Evolutionary conservation across 2,329 filamentous ascomycete species (phyloP).

Genomic region (Fusarium sp.): DNA sequence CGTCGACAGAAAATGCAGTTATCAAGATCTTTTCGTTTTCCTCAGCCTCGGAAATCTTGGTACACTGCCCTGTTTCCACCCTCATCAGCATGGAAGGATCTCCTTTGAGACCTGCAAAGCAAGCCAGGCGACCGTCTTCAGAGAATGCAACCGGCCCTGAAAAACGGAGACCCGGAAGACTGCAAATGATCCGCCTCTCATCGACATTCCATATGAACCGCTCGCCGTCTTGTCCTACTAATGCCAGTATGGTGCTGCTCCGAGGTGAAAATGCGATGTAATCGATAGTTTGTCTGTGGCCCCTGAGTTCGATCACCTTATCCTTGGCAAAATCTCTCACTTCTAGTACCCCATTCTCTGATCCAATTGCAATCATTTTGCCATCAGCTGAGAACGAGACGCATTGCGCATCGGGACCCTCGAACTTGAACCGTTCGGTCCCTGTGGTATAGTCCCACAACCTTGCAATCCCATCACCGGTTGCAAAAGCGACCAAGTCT

Average conservation of each 20-base stretch:
- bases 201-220: background rate
- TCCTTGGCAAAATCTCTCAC: background rate
- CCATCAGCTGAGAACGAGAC: constrained; percentile 5
- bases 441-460: constrained; percentile 8
- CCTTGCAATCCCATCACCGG: background rate
- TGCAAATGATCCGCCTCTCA: background rate
- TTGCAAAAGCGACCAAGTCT: background rate
- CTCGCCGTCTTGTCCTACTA: background rate
- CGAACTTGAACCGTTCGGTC: background rate
- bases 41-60: background rate
- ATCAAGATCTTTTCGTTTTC: accelerated
- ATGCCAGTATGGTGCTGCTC: background rate
- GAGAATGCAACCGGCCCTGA: background rate
- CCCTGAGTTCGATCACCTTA: background rate
- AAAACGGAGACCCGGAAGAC: background rate
- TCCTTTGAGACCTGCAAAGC: background rate
- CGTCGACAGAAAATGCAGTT: background rate
- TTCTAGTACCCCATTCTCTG: background rate
- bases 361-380: background rate
- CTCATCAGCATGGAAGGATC: background rate
- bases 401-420: accelerated
- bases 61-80: background rate
- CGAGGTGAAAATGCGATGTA: background rate
- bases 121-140: no score
- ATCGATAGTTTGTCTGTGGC: background rate